Evolutionary conservation across 495 filamentous ascomycete genomes (phyloP), one percentile per base, ranked within the genome.

Genomic region (Gamarada debralockiae): DNA sequence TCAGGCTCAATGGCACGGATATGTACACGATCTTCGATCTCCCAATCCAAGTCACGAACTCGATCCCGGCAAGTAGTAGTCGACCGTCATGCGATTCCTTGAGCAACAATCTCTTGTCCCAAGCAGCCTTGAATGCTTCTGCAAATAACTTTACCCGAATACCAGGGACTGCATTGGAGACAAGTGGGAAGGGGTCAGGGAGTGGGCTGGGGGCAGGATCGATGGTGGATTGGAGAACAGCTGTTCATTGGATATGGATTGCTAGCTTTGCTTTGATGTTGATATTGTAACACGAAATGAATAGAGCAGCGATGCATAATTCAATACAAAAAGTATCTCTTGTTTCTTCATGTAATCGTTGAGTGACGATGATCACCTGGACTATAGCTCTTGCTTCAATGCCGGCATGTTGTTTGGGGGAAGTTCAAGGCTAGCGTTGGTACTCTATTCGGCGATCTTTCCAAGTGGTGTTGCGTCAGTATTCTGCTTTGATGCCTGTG

Each of bases 11-110:
- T 57, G 77, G 73, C 6, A 72, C 69, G 0, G 74, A 85, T 39
- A 74, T 78, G 52, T 86, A 85, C 65, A 84, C 82, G n/a, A 76
- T 86, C 45, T 86, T 85, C 52, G 77, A 86, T 43, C 67, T 85
- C 17, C 82, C 83, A 18, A 82, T 87, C 57, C 73, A 73, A 3
- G 77, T 86, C 43, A 83, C 81, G n/a, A 87, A 86, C 57, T 69
- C 70, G 40, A 86, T 86, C 53, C 58, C 69, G 0, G 61, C 65
- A 17, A 59, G 55, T 7, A 58, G 50, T 23, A 52, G 52, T 46
- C 67, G 77, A 27, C 71, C 74, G 23, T 61, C 70, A 23, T 80
- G 77, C 47, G 73, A 73, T 44, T 48, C 50, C 0, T 57, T 80
- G 23, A 60, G 73, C 47, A 80, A 80, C 52, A 44, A 57, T 18